A percentile compares a stretch with the other conserved stretches of the same genome.
Evolutionary conservation across 2,329 filamentous ascomycete genomes (phyloP).

Genomic region (Hortaea werneckii): DNA sequence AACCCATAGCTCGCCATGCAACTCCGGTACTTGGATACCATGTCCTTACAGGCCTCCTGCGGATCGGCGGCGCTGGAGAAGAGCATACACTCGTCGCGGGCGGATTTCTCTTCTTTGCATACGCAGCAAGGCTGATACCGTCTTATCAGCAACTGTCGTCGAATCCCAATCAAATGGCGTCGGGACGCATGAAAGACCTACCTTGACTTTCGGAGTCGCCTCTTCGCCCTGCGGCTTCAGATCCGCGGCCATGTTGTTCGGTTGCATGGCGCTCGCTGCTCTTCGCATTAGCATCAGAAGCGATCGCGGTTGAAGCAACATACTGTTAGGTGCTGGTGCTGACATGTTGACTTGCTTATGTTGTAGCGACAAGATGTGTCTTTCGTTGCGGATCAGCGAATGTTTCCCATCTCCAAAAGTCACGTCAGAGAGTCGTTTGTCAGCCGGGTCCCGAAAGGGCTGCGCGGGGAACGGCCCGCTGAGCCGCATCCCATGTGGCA

Average conservation of each 20-base stretch:
- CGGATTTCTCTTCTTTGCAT: slow-evolving; percentile 88
- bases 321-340: too few relatives aligned
- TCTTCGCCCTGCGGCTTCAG: slow-evolving; percentile 30
- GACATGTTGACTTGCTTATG: too few relatives aligned
- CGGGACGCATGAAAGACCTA: slow-evolving; percentile 10
- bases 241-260: slow-evolving; percentile 37
- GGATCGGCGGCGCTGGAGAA: slow-evolving; percentile 81
- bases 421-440: too few relatives aligned
- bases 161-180: background rate
- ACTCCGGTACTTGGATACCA: slow-evolving; percentile 74
- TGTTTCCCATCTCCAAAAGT: too few relatives aligned
- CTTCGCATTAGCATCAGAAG: too few relatives aligned
- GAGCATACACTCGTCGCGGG: slow-evolving; percentile 96
- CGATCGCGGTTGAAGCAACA: too few relatives aligned
- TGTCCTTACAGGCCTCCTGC: slow-evolving; percentile 68
- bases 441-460: too few relatives aligned
- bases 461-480: too few relatives aligned
- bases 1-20: slow-evolving; percentile 96
- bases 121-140: slow-evolving; percentile 81
- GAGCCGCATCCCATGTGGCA: too few relatives aligned
- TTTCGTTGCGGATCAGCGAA: too few relatives aligned
- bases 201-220: slow-evolving; percentile 33
- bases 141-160: background rate
- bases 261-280: slow-evolving; percentile 9
- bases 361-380: too few relatives aligned